phyloP scores from a whole-genome alignment of 345 rosid species.

The Acer negundo region DNA sequence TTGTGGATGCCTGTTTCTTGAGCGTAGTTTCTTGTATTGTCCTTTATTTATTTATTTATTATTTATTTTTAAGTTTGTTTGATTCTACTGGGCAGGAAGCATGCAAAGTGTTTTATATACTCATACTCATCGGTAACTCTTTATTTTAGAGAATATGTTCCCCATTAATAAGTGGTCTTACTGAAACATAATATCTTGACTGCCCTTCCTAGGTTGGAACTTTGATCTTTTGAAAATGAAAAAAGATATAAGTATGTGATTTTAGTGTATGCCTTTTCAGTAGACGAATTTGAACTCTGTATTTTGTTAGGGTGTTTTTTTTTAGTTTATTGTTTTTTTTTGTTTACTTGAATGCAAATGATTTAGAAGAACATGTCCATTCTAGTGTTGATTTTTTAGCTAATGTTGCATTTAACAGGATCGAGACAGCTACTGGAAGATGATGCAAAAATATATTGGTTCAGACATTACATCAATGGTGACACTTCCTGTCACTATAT shows the following conservation, averaged over 20 bases:
- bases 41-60: background rate
- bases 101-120: background rate
- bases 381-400: background rate
- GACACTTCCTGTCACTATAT: constrained; percentile 88
- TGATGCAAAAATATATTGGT: constrained; percentile 92
- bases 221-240: background rate
- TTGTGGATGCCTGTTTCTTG: no score
- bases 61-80: background rate
- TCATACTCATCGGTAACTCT: background rate
- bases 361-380: background rate
- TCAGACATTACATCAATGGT: constrained; percentile 93
- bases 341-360: background rate
- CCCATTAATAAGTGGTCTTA: background rate
- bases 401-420: constrained; percentile 44
- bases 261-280: no score
- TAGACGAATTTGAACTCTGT: background rate
- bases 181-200: background rate
- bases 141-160: no score
- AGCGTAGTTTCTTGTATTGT: background rate
- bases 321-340: background rate
- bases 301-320: background rate
- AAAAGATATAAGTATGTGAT: background rate
- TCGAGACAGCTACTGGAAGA: constrained; percentile 88
- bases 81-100: background rate
- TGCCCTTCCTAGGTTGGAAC: background rate